Base-by-base conservation (phyloP, 176 grass and related monocot genomes). In the Cocos nucifera region DNA sequence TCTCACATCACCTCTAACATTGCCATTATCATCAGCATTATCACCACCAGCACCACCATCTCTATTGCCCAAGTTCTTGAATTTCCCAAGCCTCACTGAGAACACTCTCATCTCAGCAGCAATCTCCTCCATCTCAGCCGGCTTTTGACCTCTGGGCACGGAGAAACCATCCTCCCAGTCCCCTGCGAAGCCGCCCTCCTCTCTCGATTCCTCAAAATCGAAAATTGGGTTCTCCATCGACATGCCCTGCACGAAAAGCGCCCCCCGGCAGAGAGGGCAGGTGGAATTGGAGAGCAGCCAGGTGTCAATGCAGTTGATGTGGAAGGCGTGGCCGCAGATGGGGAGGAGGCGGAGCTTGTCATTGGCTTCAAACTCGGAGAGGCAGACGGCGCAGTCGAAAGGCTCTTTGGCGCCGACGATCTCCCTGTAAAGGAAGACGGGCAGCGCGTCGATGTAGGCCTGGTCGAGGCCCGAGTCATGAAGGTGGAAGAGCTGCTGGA, bases 201-300 rank as follows among this genome's bases (percentile, higher is more conserved):
- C 83, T 15, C 71, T 48, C n/a, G 64, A 15, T 49, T 87, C 71
- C 10, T 67, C 80, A 9, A 90, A 90, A 77, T 73, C 72, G 9
- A 85, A 87, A 44, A 82, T 82, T 2, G 75, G 49, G 52, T 53
- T 73, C 7, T 96, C 86, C 3, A 61, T 54, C 19, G 75, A 64
- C 4, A 73, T 49, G 0, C 77, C 80, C 0, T 73, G 77, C 17
- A 52, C 64, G 24, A 79, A 96, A 72, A 87, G 86, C 69, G 69
- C 71, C 48, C 79, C 86, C 35, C 91, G 67, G 67, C 91, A 96
- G 54, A 96, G 82, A 27, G 91, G 91, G 65, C 91, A 96, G 16
- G 91, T 90, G 0, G 86, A 96, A 67, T 96, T 96, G 86, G 86
- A 96, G 48, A 96, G 77, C 39, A 96, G 77, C 86, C 91, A 96